Conservation (phyloP, 495 filamentous ascomycete species). For the Rostrohypoxylon terebratum region DNA sequence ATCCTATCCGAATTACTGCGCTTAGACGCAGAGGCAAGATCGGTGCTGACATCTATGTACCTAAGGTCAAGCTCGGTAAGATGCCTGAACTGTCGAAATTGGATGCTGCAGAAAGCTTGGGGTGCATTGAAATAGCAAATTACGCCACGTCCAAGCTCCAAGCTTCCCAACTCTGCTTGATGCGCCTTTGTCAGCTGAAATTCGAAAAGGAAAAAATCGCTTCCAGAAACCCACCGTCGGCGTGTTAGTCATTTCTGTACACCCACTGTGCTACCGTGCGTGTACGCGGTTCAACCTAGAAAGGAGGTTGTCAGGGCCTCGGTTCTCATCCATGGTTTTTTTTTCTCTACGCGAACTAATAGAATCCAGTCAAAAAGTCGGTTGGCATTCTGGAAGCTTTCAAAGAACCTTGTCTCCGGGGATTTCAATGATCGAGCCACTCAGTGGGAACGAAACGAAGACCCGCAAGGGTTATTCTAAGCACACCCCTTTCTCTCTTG, state of each 20-base stretch:
- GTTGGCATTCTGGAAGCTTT: constrained; percentile 43
- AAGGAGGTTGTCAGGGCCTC: background rate
- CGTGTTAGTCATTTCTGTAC: constrained; percentile 9
- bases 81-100: constrained; percentile 41
- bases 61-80: constrained; percentile 22
- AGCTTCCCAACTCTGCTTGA: background rate
- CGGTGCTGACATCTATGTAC: constrained; percentile 7
- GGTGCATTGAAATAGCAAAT: constrained; percentile 46
- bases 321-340: constrained; percentile 19
- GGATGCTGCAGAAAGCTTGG: constrained; percentile 25
- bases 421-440: constrained; percentile 42
- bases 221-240: constrained; percentile 19
- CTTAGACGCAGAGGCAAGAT: constrained; percentile 13
- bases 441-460: constrained; percentile 31
- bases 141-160: constrained; percentile 37
- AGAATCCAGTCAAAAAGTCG: constrained; percentile 27
- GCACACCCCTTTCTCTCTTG: constrained; percentile 16
- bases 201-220: constrained; percentile 3
- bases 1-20: constrained; percentile 20
- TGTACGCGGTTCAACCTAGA: constrained; percentile 14
- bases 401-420: constrained; percentile 42
- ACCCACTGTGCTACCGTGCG: background rate
- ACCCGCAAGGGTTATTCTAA: constrained; percentile 17
- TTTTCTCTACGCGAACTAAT: constrained; percentile 18
- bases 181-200: constrained; percentile 32